A percentile compares a stretch with the other conserved stretches of the same genome.
Evolutionary conservation across 108 stramenopile genomes (phyloP).

Genomic region (Fragilaria crotonensis): DNA sequence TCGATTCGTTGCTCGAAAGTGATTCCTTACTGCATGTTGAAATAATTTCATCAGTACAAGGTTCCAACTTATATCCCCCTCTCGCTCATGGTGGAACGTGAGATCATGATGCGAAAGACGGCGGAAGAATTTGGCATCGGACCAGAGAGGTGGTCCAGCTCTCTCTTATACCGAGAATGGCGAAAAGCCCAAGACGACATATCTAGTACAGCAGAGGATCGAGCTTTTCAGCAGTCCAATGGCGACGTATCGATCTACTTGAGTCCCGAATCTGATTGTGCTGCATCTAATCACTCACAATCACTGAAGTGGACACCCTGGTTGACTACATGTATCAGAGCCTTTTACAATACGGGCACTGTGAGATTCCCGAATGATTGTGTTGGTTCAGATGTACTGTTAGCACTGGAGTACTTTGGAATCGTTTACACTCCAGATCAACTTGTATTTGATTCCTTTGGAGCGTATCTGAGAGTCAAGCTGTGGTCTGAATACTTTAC

Average conservation of each 20-base stretch:
- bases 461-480: conserved; percentile 18
- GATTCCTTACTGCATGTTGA: no score
- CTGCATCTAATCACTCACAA: conserved; percentile 11
- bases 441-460: conserved; percentile 24
- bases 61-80: conserved; percentile 26
- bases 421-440: conserved; percentile 29
- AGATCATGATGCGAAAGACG: conserved; percentile 27
- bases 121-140: conserved; percentile 11
- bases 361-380: conserved; percentile 31
- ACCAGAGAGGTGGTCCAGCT: conserved; percentile 17
- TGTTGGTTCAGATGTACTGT: conserved; percentile 30
- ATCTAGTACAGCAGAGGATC: no score
- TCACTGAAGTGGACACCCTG: conserved; percentile 33
- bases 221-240: neutral
- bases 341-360: conserved; percentile 28
- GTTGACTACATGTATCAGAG: conserved; percentile 20
- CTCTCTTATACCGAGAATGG: conserved; percentile 12
- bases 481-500: conserved; percentile 40
- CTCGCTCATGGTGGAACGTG: conserved; percentile 26
- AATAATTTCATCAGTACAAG: no score
- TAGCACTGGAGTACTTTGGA: conserved; percentile 44
- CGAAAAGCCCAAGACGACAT: neutral
- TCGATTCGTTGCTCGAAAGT: no score
- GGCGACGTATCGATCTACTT: conserved; percentile 18
- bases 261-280: conserved; percentile 19